Evolutionary conservation across 2,329 filamentous ascomycete species (phyloP).

Genomic region (Pestalotiopsis sp.): DNA sequence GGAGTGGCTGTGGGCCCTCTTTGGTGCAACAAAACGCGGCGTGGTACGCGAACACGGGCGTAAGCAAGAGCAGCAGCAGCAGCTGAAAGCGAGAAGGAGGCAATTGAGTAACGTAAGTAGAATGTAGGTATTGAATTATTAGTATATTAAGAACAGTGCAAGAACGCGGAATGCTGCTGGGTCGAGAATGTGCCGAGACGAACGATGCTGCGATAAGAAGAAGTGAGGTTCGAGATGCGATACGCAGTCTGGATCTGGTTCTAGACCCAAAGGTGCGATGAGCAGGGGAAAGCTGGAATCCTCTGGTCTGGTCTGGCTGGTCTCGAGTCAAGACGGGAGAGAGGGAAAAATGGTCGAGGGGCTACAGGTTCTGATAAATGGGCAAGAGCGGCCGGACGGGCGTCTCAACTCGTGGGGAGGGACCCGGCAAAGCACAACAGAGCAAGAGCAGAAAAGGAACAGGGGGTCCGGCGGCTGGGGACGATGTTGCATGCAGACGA

Average conservation of each 20-base stretch:
- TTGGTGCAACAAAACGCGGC: background rate
- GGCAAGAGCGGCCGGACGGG: background rate
- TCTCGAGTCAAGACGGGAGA: background rate
- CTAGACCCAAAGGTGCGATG: background rate
- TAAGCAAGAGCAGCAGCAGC: background rate
- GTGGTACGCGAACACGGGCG: background rate
- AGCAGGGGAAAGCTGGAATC: background rate
- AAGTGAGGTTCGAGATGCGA: background rate
- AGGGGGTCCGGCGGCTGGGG: background rate
- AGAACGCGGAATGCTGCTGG: background rate
- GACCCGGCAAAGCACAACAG: background rate
- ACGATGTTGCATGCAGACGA: background rate
- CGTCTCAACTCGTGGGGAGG: background rate
- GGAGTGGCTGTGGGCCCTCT: background rate
- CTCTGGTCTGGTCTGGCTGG: background rate
- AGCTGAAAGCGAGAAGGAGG: background rate
- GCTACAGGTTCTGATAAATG: background rate
- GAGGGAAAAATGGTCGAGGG: background rate
- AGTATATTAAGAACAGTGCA: background rate
- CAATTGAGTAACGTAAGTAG: background rate
- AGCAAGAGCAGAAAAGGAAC: no score
- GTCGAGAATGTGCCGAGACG: background rate
- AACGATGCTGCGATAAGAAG: background rate
- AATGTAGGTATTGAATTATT: slow-evolving; percentile 1
- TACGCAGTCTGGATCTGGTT: background rate